Evolutionary conservation across 2,329 filamentous ascomycete genomes (phyloP).

Genomic region (Sporothrix phasma): DNA sequence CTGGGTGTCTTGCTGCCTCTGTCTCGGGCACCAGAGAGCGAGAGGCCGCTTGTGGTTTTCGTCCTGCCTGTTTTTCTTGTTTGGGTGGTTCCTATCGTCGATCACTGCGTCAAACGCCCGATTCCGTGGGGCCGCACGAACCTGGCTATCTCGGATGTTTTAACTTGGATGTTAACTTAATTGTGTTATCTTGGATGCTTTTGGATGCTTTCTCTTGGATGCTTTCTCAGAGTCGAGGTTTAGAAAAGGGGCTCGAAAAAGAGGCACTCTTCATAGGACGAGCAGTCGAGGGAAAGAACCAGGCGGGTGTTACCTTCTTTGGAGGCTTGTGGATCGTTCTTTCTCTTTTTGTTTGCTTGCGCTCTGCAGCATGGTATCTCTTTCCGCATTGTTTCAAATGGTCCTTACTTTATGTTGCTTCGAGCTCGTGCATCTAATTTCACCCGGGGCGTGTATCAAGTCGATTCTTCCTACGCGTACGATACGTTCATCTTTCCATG

Average conservation of each 20-base stretch:
- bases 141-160: too few relatives aligned
- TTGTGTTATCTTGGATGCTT: too few relatives aligned
- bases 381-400: too few relatives aligned
- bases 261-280: not conserved
- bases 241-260: not conserved
- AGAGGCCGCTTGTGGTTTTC: not conserved
- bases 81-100: conserved; percentile 2
- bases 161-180: too few relatives aligned
- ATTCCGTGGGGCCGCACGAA: conserved; percentile 10
- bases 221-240: not conserved
- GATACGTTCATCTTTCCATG: too few relatives aligned
- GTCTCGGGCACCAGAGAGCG: not conserved
- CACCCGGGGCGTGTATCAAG: too few relatives aligned
- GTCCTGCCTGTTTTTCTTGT: conserved; percentile 3
- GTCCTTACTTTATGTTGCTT: too few relatives aligned
- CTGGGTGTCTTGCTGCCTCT: not conserved
- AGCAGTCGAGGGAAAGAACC: not conserved
- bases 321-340: not conserved
- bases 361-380: too few relatives aligned
- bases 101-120: conserved; percentile 5
- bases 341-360: not conserved
- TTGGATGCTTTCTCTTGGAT: too few relatives aligned
- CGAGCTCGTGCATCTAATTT: too few relatives aligned
- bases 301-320: not conserved
- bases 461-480: too few relatives aligned